These are phyloP conservation scores for Trichoderma harzianum DNA, from an alignment of 2,329 filamentous ascomycete genomes.

Conservation along the genomic window DNA sequence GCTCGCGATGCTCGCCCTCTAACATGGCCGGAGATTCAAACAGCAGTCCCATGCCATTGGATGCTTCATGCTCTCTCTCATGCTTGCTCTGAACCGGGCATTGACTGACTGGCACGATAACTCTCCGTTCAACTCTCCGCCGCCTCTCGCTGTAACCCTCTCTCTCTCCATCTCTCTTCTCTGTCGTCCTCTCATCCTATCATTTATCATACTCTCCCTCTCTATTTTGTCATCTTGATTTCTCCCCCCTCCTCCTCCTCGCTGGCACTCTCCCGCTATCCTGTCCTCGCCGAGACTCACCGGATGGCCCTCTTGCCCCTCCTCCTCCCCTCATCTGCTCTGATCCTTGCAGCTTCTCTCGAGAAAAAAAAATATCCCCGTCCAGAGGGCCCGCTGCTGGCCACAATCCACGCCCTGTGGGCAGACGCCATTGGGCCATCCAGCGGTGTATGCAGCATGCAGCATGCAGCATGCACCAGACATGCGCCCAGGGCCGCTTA, in stretches of 20 bases:
- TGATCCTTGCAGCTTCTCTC: constrained; percentile 9
- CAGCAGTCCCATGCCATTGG: neutral
- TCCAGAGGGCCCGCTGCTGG: constrained; percentile 4
- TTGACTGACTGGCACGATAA: neutral
- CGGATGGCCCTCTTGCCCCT: constrained; percentile 12
- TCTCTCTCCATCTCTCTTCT: neutral
- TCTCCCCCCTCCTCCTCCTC: neutral
- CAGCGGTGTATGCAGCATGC: constrained; percentile 16
- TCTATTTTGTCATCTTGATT: neutral
- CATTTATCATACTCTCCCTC: neutral
- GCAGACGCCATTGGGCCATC: constrained; percentile 1
- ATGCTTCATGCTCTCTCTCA: neutral
- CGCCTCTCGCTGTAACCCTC: neutral
- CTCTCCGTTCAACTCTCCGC: neutral
- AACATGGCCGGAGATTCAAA: neutral
- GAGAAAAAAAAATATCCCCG: neutral
- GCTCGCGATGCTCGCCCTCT: neutral
- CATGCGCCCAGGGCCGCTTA: constrained; percentile 13
- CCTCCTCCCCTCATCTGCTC: constrained; percentile 10
- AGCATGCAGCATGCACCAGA: constrained; percentile 12
- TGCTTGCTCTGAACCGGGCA: neutral
- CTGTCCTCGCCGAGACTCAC: constrained; percentile 13
- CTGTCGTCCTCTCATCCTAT: neutral
- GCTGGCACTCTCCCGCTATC: neutral
- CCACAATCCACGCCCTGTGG: constrained; percentile 10